A percentile compares a stretch with the other conserved stretches of the same genome.
phyloP scores from a whole-genome alignment of 129 eudicot species.

The Logfia minima region DNA sequence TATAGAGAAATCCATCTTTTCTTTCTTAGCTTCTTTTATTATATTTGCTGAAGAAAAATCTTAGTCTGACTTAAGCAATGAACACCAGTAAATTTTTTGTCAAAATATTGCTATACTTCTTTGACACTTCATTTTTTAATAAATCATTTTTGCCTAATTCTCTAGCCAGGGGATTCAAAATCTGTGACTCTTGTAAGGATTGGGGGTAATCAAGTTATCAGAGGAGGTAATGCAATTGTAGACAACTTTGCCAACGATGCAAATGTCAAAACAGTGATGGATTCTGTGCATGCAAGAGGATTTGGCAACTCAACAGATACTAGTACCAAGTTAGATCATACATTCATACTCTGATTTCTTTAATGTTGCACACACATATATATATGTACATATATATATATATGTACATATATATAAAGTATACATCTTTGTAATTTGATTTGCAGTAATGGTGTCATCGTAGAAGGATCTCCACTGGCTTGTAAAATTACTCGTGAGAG shows the following conservation, averaged over 20 bases:
- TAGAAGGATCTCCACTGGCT: conserved; percentile 57
- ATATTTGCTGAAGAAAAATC: not conserved
- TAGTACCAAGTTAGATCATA: conserved; percentile 44
- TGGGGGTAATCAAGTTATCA: conserved; percentile 71
- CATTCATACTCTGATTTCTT: conserved; percentile 9
- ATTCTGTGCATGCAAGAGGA: conserved; percentile 45
- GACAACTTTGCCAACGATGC: conserved; percentile 65
- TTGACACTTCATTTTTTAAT: not conserved
- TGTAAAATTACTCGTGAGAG: conserved; percentile 59
- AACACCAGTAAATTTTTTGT: too few relatives aligned
- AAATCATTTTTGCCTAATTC: conserved; percentile 11
- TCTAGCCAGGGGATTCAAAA: conserved; percentile 92
- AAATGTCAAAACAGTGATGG: conserved; percentile 48
- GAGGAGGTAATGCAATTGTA: conserved; percentile 83
- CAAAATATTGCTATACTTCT: not conserved
- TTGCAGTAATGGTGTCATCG: conserved; percentile 59
- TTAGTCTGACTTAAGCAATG: conserved; percentile 7
- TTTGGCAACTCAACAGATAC: conserved; percentile 57
- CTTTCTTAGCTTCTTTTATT: conserved; percentile 5
- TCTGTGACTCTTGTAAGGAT: conserved; percentile 71
- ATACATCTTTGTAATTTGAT: conserved; percentile 14
- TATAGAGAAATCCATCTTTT: not conserved
- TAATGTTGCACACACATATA: not conserved
- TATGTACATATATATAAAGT: not conserved
- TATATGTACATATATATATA: too few relatives aligned